Conservation (phyloP, 441 rosid species). For the Iberis amara region DNA sequence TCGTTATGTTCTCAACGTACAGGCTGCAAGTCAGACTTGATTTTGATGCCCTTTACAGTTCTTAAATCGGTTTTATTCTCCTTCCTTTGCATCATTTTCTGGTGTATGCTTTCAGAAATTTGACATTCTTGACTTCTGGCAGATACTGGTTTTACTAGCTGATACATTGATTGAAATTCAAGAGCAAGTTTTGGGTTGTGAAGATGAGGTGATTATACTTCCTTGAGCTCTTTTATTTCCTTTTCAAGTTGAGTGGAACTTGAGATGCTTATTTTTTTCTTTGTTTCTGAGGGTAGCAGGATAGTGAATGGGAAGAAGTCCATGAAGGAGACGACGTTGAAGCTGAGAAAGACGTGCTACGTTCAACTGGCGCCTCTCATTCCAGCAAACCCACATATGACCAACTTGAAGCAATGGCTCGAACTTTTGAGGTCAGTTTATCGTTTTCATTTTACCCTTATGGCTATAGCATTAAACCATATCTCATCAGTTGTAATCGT, state of each 20-base stretch:
- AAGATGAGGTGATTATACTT: conserved; percentile 54
- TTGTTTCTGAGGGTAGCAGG: conserved; percentile 37
- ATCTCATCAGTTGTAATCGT: conserved; percentile 23
- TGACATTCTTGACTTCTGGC: conserved; percentile 24
- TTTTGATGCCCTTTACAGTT: conserved; percentile 10
- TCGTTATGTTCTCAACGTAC: conserved; percentile 3
- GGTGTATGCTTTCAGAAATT: conserved; percentile 10
- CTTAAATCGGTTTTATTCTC: conserved; percentile 4
- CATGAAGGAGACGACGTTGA: conserved; percentile 51
- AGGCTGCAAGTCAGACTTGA: conserved; percentile 13
- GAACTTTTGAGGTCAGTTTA: conserved; percentile 54
- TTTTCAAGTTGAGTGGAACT: conserved; percentile 18
- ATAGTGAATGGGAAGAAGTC: conserved; percentile 88
- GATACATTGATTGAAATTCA: conserved; percentile 77
- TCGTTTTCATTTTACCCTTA: conserved; percentile 7
- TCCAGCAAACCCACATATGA: conserved; percentile 58
- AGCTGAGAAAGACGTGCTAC: conserved; percentile 40
- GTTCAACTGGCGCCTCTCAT: conserved; percentile 42
- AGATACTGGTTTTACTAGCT: conserved; percentile 76
- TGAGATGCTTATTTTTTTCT: conserved; percentile 12
- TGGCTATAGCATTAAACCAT: conserved; percentile 3
- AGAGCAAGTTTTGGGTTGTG: conserved; percentile 57
- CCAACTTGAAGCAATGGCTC: conserved; percentile 83
- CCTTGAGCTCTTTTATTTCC: conserved; percentile 16
- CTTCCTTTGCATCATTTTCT: conserved; percentile 6